These are phyloP conservation scores for Xylariaceae sp. DNA, from an alignment of 2,329 filamentous ascomycete genomes.

Conservation along the genomic window DNA sequence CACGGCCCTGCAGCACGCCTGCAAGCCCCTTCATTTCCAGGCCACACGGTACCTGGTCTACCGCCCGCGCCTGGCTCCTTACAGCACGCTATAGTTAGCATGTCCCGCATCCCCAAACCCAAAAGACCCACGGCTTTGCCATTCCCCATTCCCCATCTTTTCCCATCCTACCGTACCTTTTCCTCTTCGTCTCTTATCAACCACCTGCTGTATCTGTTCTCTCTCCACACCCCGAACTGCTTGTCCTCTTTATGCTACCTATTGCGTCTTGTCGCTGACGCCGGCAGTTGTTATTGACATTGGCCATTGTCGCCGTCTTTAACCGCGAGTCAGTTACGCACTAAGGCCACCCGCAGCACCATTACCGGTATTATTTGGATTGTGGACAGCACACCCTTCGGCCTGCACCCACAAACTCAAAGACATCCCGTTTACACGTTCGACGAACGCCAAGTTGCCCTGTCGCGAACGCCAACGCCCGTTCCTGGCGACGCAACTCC, in stretches of 20 bases:
- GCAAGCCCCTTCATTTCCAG: conserved; percentile 23
- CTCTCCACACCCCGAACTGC: background rate
- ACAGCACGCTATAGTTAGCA: background rate
- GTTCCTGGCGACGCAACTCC: conserved; percentile 21
- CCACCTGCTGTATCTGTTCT: background rate
- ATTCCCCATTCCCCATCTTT: conserved; percentile 24
- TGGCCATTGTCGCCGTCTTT: background rate
- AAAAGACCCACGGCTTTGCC: conserved; percentile 13
- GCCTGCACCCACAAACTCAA: background rate
- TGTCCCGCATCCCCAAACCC: background rate
- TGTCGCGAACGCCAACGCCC: conserved; percentile 7
- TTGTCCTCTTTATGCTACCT: background rate
- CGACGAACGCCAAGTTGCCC: conserved; percentile 2
- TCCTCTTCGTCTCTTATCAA: conserved; percentile 16
- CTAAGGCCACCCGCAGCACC: background rate
- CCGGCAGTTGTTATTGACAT: background rate
- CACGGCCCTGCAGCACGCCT: conserved; percentile 8
- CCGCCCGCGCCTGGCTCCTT: too few relatives aligned
- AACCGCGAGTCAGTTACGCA: conserved; percentile 1
- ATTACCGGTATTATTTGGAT: background rate
- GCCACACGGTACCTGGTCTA: background rate
- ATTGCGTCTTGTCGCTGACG: background rate
- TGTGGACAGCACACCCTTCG: background rate
- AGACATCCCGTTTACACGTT: background rate
- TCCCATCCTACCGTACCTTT: conserved; percentile 12